phyloP scores from a whole-genome alignment of 352 stramenopile genomes.

The Albugo candida region DNA sequence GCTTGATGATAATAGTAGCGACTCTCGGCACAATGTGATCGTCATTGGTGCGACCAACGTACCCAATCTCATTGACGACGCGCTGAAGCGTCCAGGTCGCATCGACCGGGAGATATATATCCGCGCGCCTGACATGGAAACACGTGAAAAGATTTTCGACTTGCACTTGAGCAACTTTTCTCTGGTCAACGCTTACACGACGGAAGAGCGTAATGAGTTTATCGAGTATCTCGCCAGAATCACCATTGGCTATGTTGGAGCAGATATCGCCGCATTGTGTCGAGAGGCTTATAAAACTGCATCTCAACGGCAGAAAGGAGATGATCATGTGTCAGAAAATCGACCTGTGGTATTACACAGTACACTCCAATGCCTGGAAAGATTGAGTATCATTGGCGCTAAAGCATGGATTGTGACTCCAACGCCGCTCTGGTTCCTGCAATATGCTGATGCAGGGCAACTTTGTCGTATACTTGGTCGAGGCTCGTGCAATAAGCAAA shows the following conservation, averaged over 20 bases:
- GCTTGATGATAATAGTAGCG: conserved; percentile 80
- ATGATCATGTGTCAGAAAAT: no score
- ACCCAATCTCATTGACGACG: conserved; percentile 81
- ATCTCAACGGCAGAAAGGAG: conserved; percentile 19
- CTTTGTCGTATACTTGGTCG: no score
- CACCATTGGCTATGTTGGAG: conserved; percentile 56
- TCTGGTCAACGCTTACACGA: background rate
- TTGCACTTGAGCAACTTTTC: conserved; percentile 15
- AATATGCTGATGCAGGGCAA: no score
- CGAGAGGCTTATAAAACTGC: conserved; percentile 48
- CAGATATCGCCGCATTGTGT: conserved; percentile 59
- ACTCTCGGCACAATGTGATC: conserved; percentile 71
- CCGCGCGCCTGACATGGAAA: conserved; percentile 16
- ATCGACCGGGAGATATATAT: conserved; percentile 71
- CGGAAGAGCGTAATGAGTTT: conserved; percentile 12
- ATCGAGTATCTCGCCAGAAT: conserved; percentile 20
- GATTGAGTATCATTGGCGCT: conserved; percentile 15
- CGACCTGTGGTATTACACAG: no score
- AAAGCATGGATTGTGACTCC: conserved; percentile 39
- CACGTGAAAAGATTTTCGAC: conserved; percentile 40
- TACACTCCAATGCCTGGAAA: no score
- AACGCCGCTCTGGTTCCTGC: conserved; percentile 52
- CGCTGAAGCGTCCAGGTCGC: conserved; percentile 47
- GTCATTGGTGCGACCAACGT: conserved; percentile 89
- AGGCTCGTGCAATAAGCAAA: no score